Percentiles rank a stretch among this genome's conserved stretches.
phyloP scores from a whole-genome alignment of 768 basidiomycete species.

The Rhodocollybia butyracea region DNA sequence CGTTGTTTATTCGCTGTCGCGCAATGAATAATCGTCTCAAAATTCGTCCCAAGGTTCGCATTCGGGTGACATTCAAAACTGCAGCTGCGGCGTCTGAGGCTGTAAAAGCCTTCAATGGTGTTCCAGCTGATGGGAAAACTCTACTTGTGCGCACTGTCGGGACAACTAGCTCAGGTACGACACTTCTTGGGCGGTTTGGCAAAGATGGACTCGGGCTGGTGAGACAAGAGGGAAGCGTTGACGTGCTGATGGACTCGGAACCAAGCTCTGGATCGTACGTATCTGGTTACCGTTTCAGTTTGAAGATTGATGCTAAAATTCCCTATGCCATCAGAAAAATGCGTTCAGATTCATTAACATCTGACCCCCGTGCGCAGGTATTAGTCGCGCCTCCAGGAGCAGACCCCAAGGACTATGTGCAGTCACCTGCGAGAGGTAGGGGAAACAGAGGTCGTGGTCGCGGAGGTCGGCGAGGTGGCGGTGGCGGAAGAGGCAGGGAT shows the following conservation, averaged over 20 bases:
- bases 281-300: neutral
- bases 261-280: conserved; percentile 57
- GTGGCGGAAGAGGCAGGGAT: conserved; percentile 30
- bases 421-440: conserved; percentile 22
- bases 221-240: conserved; percentile 50
- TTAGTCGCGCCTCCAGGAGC: conserved; percentile 67
- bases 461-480: conserved; percentile 34
- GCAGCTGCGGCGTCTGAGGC: conserved; percentile 60
- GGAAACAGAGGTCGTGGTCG: conserved; percentile 28
- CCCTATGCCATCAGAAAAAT: conserved; percentile 57
- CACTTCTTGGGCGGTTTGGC: conserved; percentile 57
- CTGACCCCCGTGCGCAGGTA: conserved; percentile 64
- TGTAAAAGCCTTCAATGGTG: conserved; percentile 72
- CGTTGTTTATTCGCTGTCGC: neutral
- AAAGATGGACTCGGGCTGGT: conserved; percentile 53
- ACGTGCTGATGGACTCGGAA: conserved; percentile 54
- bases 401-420: conserved; percentile 50
- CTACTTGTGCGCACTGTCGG: conserved; percentile 66
- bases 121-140: conserved; percentile 78
- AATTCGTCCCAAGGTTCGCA: conserved; percentile 39
- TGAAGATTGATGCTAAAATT: neutral
- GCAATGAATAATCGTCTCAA: neutral
- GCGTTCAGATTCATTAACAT: conserved; percentile 75
- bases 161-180: conserved; percentile 41
- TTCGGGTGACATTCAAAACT: conserved; percentile 73